Percentiles rank a stretch among this genome's conserved stretches.
These are phyloP conservation scores for Alternaria sp. DNA, from an alignment of 2,329 filamentous ascomycete genomes.

Conservation along the genomic window DNA sequence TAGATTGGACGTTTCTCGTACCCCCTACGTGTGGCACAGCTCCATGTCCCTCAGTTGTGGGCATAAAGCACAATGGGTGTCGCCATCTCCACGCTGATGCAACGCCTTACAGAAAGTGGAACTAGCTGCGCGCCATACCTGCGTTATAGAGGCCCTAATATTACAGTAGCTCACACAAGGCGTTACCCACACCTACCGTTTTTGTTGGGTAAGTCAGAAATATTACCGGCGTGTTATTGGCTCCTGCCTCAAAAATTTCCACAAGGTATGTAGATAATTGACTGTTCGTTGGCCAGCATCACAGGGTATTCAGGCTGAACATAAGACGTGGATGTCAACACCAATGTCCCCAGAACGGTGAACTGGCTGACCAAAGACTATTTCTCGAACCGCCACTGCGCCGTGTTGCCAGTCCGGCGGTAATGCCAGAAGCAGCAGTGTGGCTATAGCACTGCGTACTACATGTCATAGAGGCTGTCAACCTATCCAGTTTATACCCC, in stretches of 20 bases:
- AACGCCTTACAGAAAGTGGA: too few species aligned
- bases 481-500: background rate
- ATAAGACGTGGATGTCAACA: constrained; percentile 15
- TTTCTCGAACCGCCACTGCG: constrained; percentile 3
- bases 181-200: background rate
- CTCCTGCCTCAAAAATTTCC: background rate
- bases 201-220: background rate
- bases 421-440: constrained; percentile 4
- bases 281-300: constrained; percentile 4
- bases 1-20: background rate
- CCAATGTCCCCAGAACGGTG: constrained; percentile 4
- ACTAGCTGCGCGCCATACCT: background rate
- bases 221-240: constrained; percentile 3
- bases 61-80: background rate
- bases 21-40: background rate
- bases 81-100: background rate
- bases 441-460: background rate
- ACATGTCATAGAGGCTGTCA: constrained; percentile 1
- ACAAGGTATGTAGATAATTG: constrained; percentile 1
- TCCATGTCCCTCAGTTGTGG: background rate
- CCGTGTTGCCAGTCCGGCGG: constrained; percentile 4
- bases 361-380: constrained; percentile 2
- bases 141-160: background rate
- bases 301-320: constrained; percentile 28
- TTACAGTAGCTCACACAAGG: background rate